Conservation (phyloP, 1,139 yeast genomes). For the Sugiyamaella castrensis region DNA sequence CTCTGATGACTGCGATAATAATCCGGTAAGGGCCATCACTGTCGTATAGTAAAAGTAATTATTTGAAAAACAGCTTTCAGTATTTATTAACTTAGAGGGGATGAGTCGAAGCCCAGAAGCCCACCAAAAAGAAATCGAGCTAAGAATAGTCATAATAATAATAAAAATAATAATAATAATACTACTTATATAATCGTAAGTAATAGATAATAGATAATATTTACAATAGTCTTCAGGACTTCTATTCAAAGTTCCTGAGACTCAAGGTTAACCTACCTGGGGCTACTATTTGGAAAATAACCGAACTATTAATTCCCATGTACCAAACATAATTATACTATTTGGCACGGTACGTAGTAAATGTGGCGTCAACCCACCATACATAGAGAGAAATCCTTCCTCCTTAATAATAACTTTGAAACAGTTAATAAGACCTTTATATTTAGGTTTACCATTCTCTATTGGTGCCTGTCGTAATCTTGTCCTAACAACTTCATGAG, state of each 20-base stretch:
- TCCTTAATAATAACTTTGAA: slow-evolving; percentile 79
- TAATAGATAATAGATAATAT: background rate
- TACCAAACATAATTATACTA: slow-evolving; percentile 97
- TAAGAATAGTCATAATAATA: background rate
- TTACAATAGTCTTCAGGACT: background rate
- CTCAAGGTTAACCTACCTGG: too few relatives aligned
- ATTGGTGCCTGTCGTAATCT: slow-evolving; percentile 92
- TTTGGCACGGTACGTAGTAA: slow-evolving; percentile 95
- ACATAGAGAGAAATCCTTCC: slow-evolving; percentile 91
- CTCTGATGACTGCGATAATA: too few relatives aligned
- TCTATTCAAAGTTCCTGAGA: too few relatives aligned
- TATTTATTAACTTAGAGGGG: background rate
- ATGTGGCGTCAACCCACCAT: slow-evolving; percentile 97
- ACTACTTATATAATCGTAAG: slow-evolving; percentile 8
- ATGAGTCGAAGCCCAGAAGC: too few relatives aligned
- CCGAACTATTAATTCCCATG: slow-evolving; percentile 92
- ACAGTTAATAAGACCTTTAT: slow-evolving; percentile 85
- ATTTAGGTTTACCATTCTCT: slow-evolving; percentile 76
- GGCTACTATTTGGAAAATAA: slow-evolving; percentile 32
- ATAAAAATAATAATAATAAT: slow-evolving; percentile 1
- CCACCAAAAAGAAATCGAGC: too few relatives aligned
- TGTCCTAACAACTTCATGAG: slow-evolving; percentile 96
- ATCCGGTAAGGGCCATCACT: too few relatives aligned
- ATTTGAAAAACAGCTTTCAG: background rate
- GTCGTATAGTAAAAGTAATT: too few relatives aligned